Evolutionary conservation across 192 early-diverging fungal genomes (phyloP).

Genomic region (Entophlyctis luteolus): DNA sequence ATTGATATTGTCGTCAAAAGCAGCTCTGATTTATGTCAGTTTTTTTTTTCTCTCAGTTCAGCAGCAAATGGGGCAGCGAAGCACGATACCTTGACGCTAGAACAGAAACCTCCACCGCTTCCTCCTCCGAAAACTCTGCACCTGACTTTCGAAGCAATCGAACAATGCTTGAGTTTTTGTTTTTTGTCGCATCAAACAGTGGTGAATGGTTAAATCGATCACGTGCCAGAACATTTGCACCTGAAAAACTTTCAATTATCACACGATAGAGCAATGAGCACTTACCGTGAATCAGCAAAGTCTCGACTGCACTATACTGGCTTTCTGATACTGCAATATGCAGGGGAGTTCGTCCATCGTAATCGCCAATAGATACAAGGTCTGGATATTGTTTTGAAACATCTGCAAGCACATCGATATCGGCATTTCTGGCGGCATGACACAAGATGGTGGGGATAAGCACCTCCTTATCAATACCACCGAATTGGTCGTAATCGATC

Average conservation of each 20-base stretch:
- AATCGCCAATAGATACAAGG: slow-evolving; percentile 72
- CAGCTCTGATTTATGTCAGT: slow-evolving; percentile 33
- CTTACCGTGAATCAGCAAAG: not conserved
- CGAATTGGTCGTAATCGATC: no score
- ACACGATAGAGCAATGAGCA: not conserved
- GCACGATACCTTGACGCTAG: slow-evolving; percentile 51
- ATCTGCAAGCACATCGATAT: slow-evolving; percentile 69
- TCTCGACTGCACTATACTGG: slow-evolving; percentile 62
- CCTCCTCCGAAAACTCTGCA: slow-evolving; percentile 83
- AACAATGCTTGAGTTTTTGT: slow-evolving; percentile 59
- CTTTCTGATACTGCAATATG: slow-evolving; percentile 80
- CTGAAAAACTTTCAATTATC: slow-evolving; percentile 52
- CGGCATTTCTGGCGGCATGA: slow-evolving; percentile 75
- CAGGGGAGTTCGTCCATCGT: slow-evolving; percentile 71
- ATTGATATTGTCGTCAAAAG: slow-evolving; percentile 43
- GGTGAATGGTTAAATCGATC: slow-evolving; percentile 87
- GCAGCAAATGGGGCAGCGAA: no score
- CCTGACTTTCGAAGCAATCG: slow-evolving; percentile 70
- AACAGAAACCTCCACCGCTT: slow-evolving; percentile 63
- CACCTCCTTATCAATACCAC: slow-evolving; percentile 62
- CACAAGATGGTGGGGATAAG: slow-evolving; percentile 81
- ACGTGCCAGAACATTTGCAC: slow-evolving; percentile 88
- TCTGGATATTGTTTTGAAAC: slow-evolving; percentile 52
- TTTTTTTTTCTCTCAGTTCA: no score
- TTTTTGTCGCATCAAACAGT: slow-evolving; percentile 72